Base-by-base conservation (phyloP, 306 rosid species). In the Corylus heterophylla region DNA sequence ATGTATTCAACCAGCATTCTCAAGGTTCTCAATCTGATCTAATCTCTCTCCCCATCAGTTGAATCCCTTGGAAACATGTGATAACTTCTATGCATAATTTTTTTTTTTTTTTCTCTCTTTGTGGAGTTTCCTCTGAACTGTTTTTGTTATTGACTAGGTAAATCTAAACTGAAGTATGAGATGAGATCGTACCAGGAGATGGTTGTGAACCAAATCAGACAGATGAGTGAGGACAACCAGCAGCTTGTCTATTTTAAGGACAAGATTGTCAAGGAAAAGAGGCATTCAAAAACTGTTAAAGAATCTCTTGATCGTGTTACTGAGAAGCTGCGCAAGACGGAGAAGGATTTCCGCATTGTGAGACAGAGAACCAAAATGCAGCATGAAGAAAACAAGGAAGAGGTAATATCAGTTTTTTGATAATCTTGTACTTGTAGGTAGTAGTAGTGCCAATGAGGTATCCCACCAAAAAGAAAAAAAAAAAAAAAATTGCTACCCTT, bases 221-320 rank as follows among this genome's bases (percentile, higher is more conserved):
- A 92, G 82, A 92, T 89, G 96, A 86, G 84, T 42, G 94, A 90
- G 83, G 94, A 90, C 82, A 89, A 86, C 79, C 91, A 89, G 76
- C 87, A 80, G 27, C 91, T 89, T 72, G 27, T 68, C 45, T 89
- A 80, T 81, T 78, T 86, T 14, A 89, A 88, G 87, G 44, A 86
- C 87, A 86, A 69, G 82, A 82, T 75, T 74, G 90, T 47, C 37
- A 87, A 74, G 77, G 89, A 74, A 50, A 18, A 79, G 35, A 85
- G 14, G 22, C 79, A 84, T 16, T 54, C 84, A 0, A 89, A 86
- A 74, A 81, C 87, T 58, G 82, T 85, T 6, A 83, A 89, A 76
- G 91, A 89, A 76, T 82, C 89, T 31, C 82, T 87, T 47, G 91
- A 76, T 17, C 54, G 70, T 35, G 84, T 88, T 50, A 71, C 79